Base-by-base conservation (phyloP, 306 rosid genomes). In the Medicago arabica region DNA sequence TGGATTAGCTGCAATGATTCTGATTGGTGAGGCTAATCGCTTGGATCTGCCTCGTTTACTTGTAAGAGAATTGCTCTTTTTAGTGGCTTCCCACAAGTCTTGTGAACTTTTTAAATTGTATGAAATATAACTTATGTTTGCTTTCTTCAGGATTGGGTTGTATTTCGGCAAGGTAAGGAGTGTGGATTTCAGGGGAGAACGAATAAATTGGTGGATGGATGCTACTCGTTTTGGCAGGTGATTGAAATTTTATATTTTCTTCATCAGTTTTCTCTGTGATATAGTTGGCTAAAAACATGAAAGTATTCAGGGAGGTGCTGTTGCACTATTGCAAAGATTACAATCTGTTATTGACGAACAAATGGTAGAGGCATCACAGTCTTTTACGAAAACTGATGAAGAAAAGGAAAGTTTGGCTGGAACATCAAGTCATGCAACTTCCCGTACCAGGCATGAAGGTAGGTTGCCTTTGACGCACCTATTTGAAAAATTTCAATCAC, bases 151-250 rank as follows among this genome's bases (percentile, higher is more conserved):
- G 95, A 90, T 41, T 94, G 98, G 98, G 89, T 82, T 77, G 96
- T 89, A 67, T 90, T 87, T 75, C 89, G 97, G 61, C 98, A 94
- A 82, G 95, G 97, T 76, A 86, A 46, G 69, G 98, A 94, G 86
- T 80, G 86, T 58, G 97, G 98, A 78, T 94, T 94, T 79, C 98
- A 94, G 84, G 98, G 98, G 72, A 88, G 98, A 82, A 94, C 98
- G 31, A 94, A 94, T 90, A 92, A 94, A 84, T 72, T 94, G 87
- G 96, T 94, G 23, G 98, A 91, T 73, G 97, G 98, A 65, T 94
- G 98, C 89, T 94, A 94, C 80, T 94, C 98, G 58, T 94, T 94
- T 78, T 91, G 98, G 98, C 98, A 94, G 98, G 98, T 94, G 43
- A 79, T 72, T 76, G 34, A 40, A 53, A 69, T 71, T 78, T 82